Base-by-base conservation (phyloP, 2,329 filamentous ascomycete genomes). In the Monilinia polystroma region DNA sequence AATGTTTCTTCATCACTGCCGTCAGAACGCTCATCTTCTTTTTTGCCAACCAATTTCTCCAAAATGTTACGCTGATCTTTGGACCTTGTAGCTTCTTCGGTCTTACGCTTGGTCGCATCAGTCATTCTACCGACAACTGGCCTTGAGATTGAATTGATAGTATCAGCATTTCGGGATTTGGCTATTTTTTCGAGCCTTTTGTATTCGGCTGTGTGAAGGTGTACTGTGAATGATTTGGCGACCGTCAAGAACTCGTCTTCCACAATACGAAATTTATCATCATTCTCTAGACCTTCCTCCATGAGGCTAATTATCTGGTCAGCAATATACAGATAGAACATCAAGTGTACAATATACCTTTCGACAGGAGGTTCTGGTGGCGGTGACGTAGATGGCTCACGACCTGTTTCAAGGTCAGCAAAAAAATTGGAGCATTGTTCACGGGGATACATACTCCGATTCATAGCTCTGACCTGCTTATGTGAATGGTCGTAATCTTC, bases 241-340 rank as follows among this genome's bases (percentile, higher is more conserved):
- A 87, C 85, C 20, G 83, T 79, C 26, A 89, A 79, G 70, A 95
- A 86, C 71, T 94, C 91, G 72, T 95, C 91, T 76, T 94, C 91
- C 0, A 95, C 91, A 89, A 94, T 93, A 73, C 90, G 88, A 77
- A 86, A 94, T 65, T 79, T 79, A 74, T 93, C 90, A 75, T 95
- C 91, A n/a, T 82, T 77, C 4, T 84, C 80, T n/a, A 84, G 76
- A 3, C 87, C 88, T 57, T 86, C 81, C 2, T 81, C 79, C 89
- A 94, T 93, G 38, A 73, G 74, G 12, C 75, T 76, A 47, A 54
- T 26, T 12, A 26, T 5, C 5, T 26, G n/a, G 8, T 60, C 32
- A 60, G 58, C 14, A 7, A 51, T 10, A 51, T 38, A 51, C 2
- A 35, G 7, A 26, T 23, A 51, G n/a, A 26, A 38, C 7, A 5